Conservation (phyloP, 1,139 yeast species). For the Geotrichum fermentans region DNA sequence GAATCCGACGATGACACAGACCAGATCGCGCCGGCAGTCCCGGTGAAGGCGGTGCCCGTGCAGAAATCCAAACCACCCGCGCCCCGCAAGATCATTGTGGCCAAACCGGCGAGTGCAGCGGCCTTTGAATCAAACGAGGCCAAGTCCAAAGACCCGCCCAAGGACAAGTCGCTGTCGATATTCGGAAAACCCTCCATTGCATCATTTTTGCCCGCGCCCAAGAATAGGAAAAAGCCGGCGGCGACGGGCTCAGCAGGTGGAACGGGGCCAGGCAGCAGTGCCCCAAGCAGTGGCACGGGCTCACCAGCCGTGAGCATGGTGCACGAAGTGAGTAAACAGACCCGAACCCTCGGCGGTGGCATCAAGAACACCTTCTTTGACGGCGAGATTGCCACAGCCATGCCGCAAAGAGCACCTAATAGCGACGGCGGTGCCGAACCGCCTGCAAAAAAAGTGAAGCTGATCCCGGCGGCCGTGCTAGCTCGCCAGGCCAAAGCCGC, state of each 20-base stretch:
- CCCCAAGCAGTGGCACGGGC: no score
- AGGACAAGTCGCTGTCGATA: slow-evolving; percentile 2
- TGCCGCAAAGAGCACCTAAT: background rate
- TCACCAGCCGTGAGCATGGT: background rate
- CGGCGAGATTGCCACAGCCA: slow-evolving; percentile 25
- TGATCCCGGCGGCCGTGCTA: slow-evolving; percentile 31
- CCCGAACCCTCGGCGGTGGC: slow-evolving; percentile 29
- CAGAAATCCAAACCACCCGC: background rate
- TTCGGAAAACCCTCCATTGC: slow-evolving; percentile 18
- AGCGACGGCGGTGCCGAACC: background rate
- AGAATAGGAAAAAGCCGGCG: slow-evolving; percentile 13
- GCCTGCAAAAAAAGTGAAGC: slow-evolving; percentile 17
- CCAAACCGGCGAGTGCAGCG: background rate
- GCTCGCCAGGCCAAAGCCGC: slow-evolving; percentile 31
- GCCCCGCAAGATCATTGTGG: slow-evolving; percentile 18
- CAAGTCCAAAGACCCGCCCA: background rate
- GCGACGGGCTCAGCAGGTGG: slow-evolving; percentile 13
- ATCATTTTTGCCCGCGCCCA: slow-evolving; percentile 22
- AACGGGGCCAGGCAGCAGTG: background rate
- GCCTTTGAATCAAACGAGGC: background rate
- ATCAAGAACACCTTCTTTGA: slow-evolving; percentile 27
- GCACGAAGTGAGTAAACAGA: slow-evolving; percentile 19
- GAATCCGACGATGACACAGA: slow-evolving; percentile 17
- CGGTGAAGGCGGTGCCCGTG: background rate
- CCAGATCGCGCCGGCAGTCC: background rate